Percentiles rank a stretch among this genome's conserved stretches.
Conservation (phyloP, 331 rosid species). For the Cydonia oblonga region DNA sequence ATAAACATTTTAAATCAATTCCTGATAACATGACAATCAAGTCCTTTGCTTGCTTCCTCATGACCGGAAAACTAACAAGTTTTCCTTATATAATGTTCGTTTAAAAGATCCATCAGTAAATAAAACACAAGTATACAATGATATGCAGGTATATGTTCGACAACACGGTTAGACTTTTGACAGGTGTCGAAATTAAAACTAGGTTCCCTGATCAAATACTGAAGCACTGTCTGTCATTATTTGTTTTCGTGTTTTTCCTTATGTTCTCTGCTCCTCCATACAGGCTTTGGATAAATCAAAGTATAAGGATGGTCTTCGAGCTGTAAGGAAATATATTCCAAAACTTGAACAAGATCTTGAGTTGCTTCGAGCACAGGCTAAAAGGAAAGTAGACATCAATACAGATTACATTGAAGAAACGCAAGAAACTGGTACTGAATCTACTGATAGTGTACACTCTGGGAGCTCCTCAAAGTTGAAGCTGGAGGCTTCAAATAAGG, state of each 20-base stretch:
- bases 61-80: not conserved
- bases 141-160: not conserved
- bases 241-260: not conserved
- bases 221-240: not conserved
- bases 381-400: slow-evolving; percentile 27
- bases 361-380: slow-evolving; percentile 55
- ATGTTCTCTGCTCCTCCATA: slow-evolving; percentile 6
- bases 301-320: slow-evolving; percentile 69
- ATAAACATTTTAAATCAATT: not conserved
- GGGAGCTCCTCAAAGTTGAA: slow-evolving; percentile 23
- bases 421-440: slow-evolving; percentile 20
- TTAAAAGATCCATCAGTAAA: not conserved
- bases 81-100: not conserved
- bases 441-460: slow-evolving; percentile 7
- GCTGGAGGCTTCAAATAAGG: slow-evolving; percentile 23
- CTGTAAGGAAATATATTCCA: slow-evolving; percentile 76
- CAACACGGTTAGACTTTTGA: not conserved
- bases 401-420: slow-evolving; percentile 24
- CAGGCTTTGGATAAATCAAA: slow-evolving; percentile 96
- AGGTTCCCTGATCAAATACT: not conserved
- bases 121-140: not conserved
- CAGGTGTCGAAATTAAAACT: not conserved
- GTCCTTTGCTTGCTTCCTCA: not conserved
- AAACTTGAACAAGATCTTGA: slow-evolving; percentile 70
- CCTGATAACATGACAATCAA: not conserved